A percentile compares a stretch with the other conserved stretches of the same genome.
Conservation (phyloP, 352 stramenopile genomes). For the Pythium aristosporum region DNA sequence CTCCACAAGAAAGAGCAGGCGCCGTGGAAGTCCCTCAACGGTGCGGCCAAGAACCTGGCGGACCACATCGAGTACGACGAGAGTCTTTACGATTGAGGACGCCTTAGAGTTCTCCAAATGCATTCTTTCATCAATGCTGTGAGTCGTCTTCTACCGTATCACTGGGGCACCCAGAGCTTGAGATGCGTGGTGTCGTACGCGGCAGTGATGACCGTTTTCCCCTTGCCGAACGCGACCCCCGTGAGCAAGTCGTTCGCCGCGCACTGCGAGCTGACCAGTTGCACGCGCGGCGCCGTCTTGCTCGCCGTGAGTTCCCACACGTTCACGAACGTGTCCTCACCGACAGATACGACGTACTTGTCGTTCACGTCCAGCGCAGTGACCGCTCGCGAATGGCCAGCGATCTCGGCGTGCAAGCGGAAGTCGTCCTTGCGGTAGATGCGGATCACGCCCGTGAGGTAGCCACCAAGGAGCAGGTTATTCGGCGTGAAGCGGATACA, state of each 20-base stretch:
- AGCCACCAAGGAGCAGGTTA: conserved; percentile 56
- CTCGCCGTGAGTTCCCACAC: conserved; percentile 57
- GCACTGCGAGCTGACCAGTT: conserved; percentile 58
- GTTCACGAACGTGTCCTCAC: conserved; percentile 81
- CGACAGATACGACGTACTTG: conserved; percentile 54
- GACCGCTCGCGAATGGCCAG: conserved; percentile 66
- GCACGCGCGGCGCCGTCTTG: conserved; percentile 29
- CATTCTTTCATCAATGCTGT: background rate
- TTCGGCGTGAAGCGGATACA: conserved; percentile 54
- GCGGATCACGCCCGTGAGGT: conserved; percentile 55
- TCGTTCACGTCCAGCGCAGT: conserved; percentile 59
- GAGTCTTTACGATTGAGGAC: conserved; percentile 68
- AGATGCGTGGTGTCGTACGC: conserved; percentile 69
- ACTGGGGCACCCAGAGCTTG: conserved; percentile 68
- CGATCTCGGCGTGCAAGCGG: conserved; percentile 58
- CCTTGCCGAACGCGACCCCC: conserved; percentile 50
- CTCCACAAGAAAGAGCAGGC: conserved; percentile 55
- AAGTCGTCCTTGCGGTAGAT: conserved; percentile 54
- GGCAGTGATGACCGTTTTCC: conserved; percentile 51
- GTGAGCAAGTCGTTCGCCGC: conserved; percentile 65
- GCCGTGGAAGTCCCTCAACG: conserved; percentile 82
- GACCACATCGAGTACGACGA: conserved; percentile 87
- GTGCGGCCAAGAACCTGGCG: conserved; percentile 77
- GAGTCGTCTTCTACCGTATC: background rate
- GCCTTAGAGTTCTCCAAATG: background rate